Base-by-base conservation (phyloP, 306 rosid genomes). In the Potentilla sterilis region DNA sequence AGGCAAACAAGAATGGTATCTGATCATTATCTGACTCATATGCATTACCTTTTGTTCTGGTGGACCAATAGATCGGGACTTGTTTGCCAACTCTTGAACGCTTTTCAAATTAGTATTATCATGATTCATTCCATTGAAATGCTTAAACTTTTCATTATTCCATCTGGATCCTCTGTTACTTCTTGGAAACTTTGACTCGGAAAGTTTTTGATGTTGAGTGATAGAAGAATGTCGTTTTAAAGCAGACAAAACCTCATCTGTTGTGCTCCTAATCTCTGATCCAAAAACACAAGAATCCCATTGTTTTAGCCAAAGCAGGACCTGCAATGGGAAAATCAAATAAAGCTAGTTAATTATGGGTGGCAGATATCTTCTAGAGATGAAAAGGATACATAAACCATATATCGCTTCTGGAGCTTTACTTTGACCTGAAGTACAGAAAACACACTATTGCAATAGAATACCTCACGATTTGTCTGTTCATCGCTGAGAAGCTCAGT, bases 401-500 rank as follows among this genome's bases (percentile, higher is more conserved):
- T 37, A 24, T 28, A 40, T 62, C 51, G 28, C 42, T 72, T 61
- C 61, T 46, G 61, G 43, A 79, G 46, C 74, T 59, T 11, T 75
- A 46, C 38, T 72, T 47, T 44, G 28, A 64, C 70, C 21, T 10
- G 14, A 61, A 70, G 46, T 77, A 59, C 42, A 44, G 41, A 66
- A 70, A 46, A 51, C 44, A 40, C 37, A 72, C 11, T n/a, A 54
- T 8, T 71, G 64, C 58, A 62, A 48, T 35, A 64, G 73, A 55
- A 66, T 84, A 89, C 98, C 97, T 90, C 98, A 13, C 97, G 98
- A 76, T 95, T 95, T 83, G 96, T 95, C 74, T 90, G 98, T 80
- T 95, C 98, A 68, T 95, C 96, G 62, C 98, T 95, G 42, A 95
- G 97, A 83, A 95, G 98, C 86, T 92, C 98, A 15, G 91, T 86